Base-by-base conservation (phyloP, 176 grass and related monocot genomes). In the Paspalum vaginatum region DNA sequence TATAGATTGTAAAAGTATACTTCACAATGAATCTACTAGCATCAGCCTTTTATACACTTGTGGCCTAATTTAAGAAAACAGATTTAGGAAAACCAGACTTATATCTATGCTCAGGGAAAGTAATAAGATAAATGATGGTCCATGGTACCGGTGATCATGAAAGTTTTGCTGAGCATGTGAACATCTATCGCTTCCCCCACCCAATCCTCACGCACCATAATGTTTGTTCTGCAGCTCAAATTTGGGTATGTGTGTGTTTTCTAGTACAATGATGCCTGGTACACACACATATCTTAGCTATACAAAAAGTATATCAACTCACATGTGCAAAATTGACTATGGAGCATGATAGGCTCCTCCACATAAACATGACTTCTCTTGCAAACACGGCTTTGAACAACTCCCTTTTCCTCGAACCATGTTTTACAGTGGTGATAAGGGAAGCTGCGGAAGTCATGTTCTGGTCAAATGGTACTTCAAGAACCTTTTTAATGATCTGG, bases 331-430 rank as follows among this genome's bases (percentile, higher is more conserved):
- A 56, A 46, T 83, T 91, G 65, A 89, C 81, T 64, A 89, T 83
- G 67, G 85, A 87, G 6, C 82, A 55, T n/a, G 88, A 94, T 16
- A 89, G 75, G 49, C 83, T 89, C 38, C 92, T 84, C 76, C 86
- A 89, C 89, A 94, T 91, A 43, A 94, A 68, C 41, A 91, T n/a
- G 20, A 87, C 48, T 76, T 94, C 92, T 81, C 92, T 89, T 51
- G 72, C 54, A 56, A 87, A 85, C 69, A 82, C 81, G 11, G 81
- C 68, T 54, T 70, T 79, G 59, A 91, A 21, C 75, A 94, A 67
- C 45, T 89, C 73, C 22, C 45, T 83, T 56, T 79, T 89, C 53
- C 61, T 85, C 13, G 89, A 74, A n/a, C 84, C 89, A 51, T 87
- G 89, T 27, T 76, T 91, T 14, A 73, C 83, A 45, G 74, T 89